phyloP scores from a whole-genome alignment of 1,139 yeast genomes.

The Geotrichum aggregatum region DNA sequence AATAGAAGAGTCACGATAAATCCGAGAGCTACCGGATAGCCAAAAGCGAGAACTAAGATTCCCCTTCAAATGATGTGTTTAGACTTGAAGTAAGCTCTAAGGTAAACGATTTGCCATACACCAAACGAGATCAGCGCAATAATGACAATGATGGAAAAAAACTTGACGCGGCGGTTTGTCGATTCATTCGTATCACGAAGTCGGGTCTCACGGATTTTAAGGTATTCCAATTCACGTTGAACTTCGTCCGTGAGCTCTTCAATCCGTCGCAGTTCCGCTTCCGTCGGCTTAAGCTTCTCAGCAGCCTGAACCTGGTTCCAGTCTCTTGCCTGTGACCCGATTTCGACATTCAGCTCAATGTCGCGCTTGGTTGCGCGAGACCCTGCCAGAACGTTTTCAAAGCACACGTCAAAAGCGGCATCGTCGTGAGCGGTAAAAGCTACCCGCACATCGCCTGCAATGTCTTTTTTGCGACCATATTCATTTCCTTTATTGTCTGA shows the following conservation, averaged over 20 bases:
- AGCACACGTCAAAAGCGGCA: slow-evolving; percentile 87
- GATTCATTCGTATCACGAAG: slow-evolving; percentile 96
- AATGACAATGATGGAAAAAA: slow-evolving; percentile 70
- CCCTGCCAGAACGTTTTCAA: slow-evolving; percentile 58
- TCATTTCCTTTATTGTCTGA: slow-evolving; percentile 41
- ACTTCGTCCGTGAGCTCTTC: slow-evolving; percentile 83
- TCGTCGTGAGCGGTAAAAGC: slow-evolving; percentile 82
- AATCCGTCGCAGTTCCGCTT: slow-evolving; percentile 76
- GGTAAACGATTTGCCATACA: slow-evolving; percentile 85
- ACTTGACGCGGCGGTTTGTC: slow-evolving; percentile 74
- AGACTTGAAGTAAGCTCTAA: slow-evolving; percentile 88
- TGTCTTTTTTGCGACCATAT: slow-evolving; percentile 40
- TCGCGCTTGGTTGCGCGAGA: slow-evolving; percentile 40
- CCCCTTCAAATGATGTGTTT: slow-evolving; percentile 72
- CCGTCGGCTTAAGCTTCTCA: slow-evolving; percentile 89
- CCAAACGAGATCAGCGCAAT: slow-evolving; percentile 72
- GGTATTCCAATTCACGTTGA: slow-evolving; percentile 69
- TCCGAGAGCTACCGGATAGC: too few species aligned
- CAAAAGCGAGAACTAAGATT: too few species aligned
- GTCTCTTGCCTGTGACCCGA: slow-evolving; percentile 95
- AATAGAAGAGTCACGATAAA: not conserved
- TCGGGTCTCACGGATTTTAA: slow-evolving; percentile 81
- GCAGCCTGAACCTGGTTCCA: slow-evolving; percentile 94
- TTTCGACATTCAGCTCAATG: slow-evolving; percentile 85
- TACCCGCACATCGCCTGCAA: slow-evolving; percentile 60